Base-by-base conservation (phyloP, 2,329 filamentous ascomycete genomes). In the Seiridium unicorne region DNA sequence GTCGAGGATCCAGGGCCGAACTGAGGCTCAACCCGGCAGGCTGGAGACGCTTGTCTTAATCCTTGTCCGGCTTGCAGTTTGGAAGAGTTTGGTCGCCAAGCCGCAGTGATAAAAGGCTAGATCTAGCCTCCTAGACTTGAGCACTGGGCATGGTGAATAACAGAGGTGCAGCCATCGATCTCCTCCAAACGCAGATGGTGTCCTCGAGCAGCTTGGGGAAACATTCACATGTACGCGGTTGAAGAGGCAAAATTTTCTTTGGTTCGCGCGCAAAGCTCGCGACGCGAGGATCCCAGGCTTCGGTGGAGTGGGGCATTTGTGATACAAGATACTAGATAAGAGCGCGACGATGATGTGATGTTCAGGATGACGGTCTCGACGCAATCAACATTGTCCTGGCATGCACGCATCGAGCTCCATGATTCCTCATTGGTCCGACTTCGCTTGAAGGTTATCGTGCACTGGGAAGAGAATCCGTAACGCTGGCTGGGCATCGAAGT, bases 11-110 rank as follows among this genome's bases (percentile, higher is more conserved):
- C 40, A 48, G 44, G 44, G 42, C 54, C 54, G 54, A 57, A 47
- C 47, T 57, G 42, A 36, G 54, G 54, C 54, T 46, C 44, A 44
- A 44, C 54, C 42, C 42, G 31, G 31, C 18, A 18, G 38, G 18
- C 31, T 57, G 54, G 54, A 47, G 54, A 57, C 54, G 44, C 54
- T 57, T 57, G 40, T 55, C 31, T 9, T 46, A 13, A 57, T 31
- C 54, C 54, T 31, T 31, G 40, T 55, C 18, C 42, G 44, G 54
- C 54, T 47, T 47, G 13, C 11, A 47, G 26, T 47, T 7, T 13
- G 42, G n/a, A 9, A 44, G 26, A 8, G 26, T 13, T 35, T 44
- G 8, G 32, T 53, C 31, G 9, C 34, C 32, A 53, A 42, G 38
- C 13, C 49, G 49, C 34, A 35, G n/a, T 35, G 49, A 53, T 53